Conservation (phyloP, 2,329 filamentous ascomycete species). For the Metarhizium robertsii region DNA sequence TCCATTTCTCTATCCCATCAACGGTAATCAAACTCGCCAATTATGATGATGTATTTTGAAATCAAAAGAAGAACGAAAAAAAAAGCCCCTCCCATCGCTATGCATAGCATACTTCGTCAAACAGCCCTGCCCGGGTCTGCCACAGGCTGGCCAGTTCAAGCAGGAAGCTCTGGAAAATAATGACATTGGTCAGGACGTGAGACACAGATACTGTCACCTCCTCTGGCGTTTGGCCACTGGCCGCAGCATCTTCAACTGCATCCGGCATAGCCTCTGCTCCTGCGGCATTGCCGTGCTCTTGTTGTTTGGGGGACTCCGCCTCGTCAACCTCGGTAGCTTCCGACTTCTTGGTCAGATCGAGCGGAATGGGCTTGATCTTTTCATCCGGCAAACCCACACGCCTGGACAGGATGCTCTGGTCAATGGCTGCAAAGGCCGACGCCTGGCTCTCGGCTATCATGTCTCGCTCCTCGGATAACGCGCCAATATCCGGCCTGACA, state of each 20-base stretch:
- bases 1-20: background rate
- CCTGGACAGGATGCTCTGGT: constrained; percentile 50
- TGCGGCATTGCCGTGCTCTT: background rate
- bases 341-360: constrained; percentile 23
- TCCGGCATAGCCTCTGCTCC: background rate
- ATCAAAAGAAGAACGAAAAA: background rate
- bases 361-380: constrained; percentile 35
- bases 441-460: constrained; percentile 37
- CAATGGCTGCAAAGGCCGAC: constrained; percentile 53
- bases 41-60: background rate
- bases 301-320: constrained; percentile 11
- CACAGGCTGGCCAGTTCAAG: constrained; percentile 67
- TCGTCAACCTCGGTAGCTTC: constrained; percentile 16
- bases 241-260: constrained; percentile 11
- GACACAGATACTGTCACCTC: constrained; percentile 55
- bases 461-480: constrained; percentile 22
- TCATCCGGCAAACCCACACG: constrained; percentile 39
- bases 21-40: background rate
- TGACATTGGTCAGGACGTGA: constrained; percentile 70
- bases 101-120: constrained; percentile 63
- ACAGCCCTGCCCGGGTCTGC: constrained; percentile 64
- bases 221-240: constrained; percentile 1
- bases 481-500: constrained; percentile 13
- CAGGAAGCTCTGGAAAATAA: constrained; percentile 72
- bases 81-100: constrained; percentile 5